Evolutionary conservation across 139 green algal genomes (phyloP).

Genomic region (Chlamydomonas eustigma): DNA sequence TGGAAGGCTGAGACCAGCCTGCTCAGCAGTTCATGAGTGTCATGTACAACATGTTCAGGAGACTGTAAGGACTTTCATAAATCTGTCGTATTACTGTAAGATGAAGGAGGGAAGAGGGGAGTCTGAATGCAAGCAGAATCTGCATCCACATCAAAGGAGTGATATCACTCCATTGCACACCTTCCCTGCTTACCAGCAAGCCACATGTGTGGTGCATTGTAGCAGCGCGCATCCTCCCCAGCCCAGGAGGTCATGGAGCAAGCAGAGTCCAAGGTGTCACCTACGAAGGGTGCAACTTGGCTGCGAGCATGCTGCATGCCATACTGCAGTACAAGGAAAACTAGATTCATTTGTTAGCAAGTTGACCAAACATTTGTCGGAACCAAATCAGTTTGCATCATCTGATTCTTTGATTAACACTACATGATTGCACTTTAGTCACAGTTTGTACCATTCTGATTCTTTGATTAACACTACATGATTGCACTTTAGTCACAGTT

Average conservation of each 20-base stretch:
- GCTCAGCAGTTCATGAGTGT: too few species aligned
- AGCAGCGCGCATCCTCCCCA: not conserved
- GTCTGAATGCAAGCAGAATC: not conserved
- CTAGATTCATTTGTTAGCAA: not conserved
- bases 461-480: not conserved
- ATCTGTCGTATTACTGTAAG: too few species aligned
- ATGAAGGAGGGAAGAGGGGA: not conserved
- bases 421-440: not conserved
- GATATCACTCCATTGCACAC: not conserved
- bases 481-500: not conserved
- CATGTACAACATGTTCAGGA: too few species aligned
- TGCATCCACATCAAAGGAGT: not conserved
- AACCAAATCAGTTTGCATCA: not conserved
- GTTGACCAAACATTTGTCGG: not conserved
- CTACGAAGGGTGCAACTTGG: not conserved
- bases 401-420: not conserved
- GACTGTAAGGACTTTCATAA: too few species aligned
- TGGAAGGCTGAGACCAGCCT: not conserved
- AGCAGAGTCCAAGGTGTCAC: not conserved
- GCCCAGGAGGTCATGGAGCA: not conserved
- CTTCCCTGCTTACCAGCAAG: not conserved
- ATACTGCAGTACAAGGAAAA: not conserved
- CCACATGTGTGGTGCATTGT: constrained; percentile 2
- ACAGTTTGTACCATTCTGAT: not conserved
- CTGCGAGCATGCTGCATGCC: not conserved